Conservation (phyloP, 2,329 filamentous ascomycete species). For the Fusarium verrucosum region DNA sequence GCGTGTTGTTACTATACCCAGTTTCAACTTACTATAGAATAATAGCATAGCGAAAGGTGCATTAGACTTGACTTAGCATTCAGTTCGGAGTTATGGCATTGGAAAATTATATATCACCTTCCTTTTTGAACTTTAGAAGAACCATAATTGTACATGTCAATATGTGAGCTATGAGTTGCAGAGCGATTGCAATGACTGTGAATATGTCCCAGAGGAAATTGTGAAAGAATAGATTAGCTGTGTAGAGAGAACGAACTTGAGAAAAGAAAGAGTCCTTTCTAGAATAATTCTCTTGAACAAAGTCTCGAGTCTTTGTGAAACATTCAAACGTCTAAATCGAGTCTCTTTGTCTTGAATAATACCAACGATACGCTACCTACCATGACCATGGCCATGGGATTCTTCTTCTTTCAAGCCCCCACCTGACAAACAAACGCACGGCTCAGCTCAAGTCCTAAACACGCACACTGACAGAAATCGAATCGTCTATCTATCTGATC, state of each 20-base stretch:
- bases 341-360: slow-evolving; percentile 12
- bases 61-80: slow-evolving; percentile 17
- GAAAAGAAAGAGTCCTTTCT: not conserved
- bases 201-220: not conserved
- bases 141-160: not conserved
- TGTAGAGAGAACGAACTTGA: not conserved
- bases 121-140: slow-evolving; percentile 8
- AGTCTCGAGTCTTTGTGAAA: not conserved
- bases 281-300: not conserved
- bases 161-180: not conserved
- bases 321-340: not conserved
- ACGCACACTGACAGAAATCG: not conserved
- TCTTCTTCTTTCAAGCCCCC: slow-evolving; percentile 13
- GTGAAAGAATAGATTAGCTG: not conserved
- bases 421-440: slow-evolving; percentile 2
- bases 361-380: not conserved
- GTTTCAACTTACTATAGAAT: not conserved
- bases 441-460: slow-evolving; percentile 6
- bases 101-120: not conserved
- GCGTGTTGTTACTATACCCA: slow-evolving; percentile 17
- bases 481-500: not conserved
- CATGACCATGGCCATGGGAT: not conserved
- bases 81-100: not conserved
- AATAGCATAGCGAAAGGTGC: slow-evolving; percentile 12
- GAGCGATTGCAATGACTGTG: not conserved